phyloP scores from a whole-genome alignment of 208 protist genomes.

The Dictyostelium gargantuum region DNA sequence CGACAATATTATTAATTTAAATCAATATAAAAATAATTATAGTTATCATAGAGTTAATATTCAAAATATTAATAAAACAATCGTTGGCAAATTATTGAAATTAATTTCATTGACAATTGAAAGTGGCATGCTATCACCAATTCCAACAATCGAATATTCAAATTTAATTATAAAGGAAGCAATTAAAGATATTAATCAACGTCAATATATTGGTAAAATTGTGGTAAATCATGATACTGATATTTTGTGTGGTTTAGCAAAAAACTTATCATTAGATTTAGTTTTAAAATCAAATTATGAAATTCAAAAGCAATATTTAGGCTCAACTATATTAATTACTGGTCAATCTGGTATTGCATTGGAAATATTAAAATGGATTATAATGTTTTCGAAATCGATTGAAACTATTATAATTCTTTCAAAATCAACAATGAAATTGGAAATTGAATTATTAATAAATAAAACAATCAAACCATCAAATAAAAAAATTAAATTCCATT shows the following conservation, averaged over 20 bases:
- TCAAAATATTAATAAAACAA: too few relatives aligned
- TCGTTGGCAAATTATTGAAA: not conserved
- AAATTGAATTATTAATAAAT: not conserved
- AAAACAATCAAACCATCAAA: not conserved
- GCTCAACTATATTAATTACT: conserved; percentile 13
- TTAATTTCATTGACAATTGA: not conserved
- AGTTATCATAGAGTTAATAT: conserved; percentile 21
- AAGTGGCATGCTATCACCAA: not conserved
- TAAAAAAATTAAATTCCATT: not conserved
- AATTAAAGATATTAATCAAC: not conserved
- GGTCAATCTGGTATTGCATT: conserved; percentile 44
- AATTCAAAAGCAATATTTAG: not conserved
- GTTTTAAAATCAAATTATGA: not conserved
- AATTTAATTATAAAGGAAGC: not conserved
- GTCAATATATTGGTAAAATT: not conserved
- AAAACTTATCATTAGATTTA: not conserved
- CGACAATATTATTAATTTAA: too few relatives aligned
- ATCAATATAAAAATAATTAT: not conserved
- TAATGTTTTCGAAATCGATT: not conserved
- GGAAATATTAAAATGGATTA: not conserved
- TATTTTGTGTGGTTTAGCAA: not conserved
- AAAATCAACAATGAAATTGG: conserved; percentile 31
- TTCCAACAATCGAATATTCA: not conserved
- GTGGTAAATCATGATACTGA: not conserved
- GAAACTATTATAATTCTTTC: conserved; percentile 19